Base-by-base conservation (phyloP, 2,329 filamentous ascomycete genomes). In the Penicillium sp. region DNA sequence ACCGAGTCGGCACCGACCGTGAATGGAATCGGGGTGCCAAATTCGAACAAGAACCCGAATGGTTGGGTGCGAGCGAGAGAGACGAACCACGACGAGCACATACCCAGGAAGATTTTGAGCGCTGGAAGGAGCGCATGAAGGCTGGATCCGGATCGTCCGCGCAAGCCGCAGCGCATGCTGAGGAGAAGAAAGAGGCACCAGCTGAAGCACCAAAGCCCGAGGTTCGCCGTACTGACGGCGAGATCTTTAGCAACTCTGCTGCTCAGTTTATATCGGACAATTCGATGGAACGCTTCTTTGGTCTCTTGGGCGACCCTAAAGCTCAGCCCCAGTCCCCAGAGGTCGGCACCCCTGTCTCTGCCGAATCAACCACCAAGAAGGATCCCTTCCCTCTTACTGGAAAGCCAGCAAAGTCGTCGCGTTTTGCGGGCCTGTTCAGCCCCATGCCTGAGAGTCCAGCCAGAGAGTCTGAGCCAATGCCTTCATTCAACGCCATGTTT, bases 81-180 rank as follows among this genome's bases (percentile, higher is more conserved):
- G 84, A 86, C 50, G 86, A 88, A 43, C 82, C 86, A 61, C 75
- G 80, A 30, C 82, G 86, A 61, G 80, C 79, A 4, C 87, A 89
- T 61, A 95, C 90, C 0, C 86, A 89, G 62, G 90, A 95, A 64
- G 91, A 96, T 58, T 95, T 96, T 69, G 86, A 95, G 72, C 88
- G 88, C 59, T 96, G 92, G 83, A 95, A 95, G 78, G 89, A 95
- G 61, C 80, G 80, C 56, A 95, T 95, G 89, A 92, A 88, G 69
- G 84, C 83, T 33, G 79, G 81, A 54, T 81, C 69, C 45, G 56
- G 55, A n/a, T 38, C 51, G 42, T 56, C 63, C n/a, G 57, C 60
- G 25, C 55, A 57, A 36, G 47, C 63, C 31, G 58, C 72, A 40
- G 55, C 68, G 28, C 63, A 70, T 33, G 60, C 65, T 9, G 69